Percentiles rank a stretch among this genome's conserved stretches.
Evolutionary conservation across 164 flowering plant species (phyloP).

Genomic region (Kalanchoe fedtschenkoi): DNA sequence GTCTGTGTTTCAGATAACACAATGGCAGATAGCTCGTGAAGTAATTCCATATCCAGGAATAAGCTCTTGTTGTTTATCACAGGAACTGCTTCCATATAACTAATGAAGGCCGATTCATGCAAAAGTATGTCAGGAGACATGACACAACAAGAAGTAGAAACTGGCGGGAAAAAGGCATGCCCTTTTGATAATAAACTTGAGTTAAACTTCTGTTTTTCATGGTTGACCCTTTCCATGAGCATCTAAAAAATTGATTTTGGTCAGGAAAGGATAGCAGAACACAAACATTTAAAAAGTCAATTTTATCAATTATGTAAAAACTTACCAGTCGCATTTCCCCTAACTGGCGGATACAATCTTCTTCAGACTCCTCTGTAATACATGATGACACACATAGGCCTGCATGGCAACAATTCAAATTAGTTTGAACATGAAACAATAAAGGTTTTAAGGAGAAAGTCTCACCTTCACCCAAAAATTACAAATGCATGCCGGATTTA

Average conservation of each 20-base stretch:
- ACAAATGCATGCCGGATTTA: too few species aligned
- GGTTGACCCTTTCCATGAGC: conserved; percentile 39
- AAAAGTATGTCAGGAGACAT: conserved; percentile 28
- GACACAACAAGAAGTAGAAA: conserved; percentile 40
- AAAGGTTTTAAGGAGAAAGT: too few species aligned
- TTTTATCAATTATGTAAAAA: not conserved
- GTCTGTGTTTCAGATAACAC: conserved; percentile 26
- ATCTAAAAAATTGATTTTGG: conserved; percentile 21
- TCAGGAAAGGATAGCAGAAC: not conserved
- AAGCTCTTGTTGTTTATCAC: conserved; percentile 46
- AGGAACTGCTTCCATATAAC: conserved; percentile 50
- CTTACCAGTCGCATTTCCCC: conserved; percentile 64
- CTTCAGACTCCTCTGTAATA: conserved; percentile 25
- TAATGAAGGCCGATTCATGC: conserved; percentile 19
- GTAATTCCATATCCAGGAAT: conserved; percentile 46
- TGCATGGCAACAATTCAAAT: conserved; percentile 10
- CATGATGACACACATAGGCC: conserved; percentile 58
- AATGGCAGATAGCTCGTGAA: conserved; percentile 33
- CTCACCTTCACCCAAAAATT: too few species aligned
- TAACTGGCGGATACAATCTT: conserved; percentile 31
- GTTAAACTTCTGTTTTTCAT: conserved; percentile 40
- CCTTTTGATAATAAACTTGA: conserved; percentile 10
- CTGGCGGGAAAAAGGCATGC: conserved; percentile 8
- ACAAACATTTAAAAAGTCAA: not conserved
- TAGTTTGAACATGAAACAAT: too few species aligned